Evolutionary conservation across 2,329 filamentous ascomycete genomes (phyloP).

Genomic region (Epichloe sylvatica): DNA sequence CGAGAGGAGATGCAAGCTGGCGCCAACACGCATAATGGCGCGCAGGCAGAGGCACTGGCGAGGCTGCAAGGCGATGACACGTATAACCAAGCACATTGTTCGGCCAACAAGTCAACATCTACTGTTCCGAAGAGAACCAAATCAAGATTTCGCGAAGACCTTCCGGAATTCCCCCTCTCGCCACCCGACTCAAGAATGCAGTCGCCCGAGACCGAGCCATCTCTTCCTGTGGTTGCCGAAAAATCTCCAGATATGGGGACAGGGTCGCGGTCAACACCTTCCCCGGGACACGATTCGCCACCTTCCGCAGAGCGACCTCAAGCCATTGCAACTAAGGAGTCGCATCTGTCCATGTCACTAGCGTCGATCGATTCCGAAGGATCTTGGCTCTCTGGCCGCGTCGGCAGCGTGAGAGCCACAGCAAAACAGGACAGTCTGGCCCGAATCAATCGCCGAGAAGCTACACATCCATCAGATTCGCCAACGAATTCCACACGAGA

Average conservation of each 20-base stretch:
- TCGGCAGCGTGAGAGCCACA: constrained; percentile 33
- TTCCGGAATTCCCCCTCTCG: constrained; percentile 76
- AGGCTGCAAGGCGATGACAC: constrained; percentile 22
- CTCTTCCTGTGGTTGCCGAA: constrained; percentile 21
- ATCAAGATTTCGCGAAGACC: constrained; percentile 83
- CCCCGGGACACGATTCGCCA: constrained; percentile 30
- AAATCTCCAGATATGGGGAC: constrained; percentile 13
- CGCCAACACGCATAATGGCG: constrained; percentile 9
- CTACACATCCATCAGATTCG: constrained; percentile 24
- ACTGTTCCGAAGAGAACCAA: constrained; percentile 60
- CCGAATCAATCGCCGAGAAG: constrained; percentile 18
- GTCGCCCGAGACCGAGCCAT: constrained; percentile 52
- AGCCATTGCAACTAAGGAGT: constrained; percentile 34
- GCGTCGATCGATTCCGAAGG: constrained; percentile 92
- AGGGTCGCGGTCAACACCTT: constrained; percentile 14
- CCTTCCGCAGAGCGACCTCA: constrained; percentile 29
- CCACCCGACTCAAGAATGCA: constrained; percentile 70
- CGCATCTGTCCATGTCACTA: constrained; percentile 67
- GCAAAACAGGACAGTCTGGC: constrained; percentile 29
- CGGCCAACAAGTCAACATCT: constrained; percentile 22
- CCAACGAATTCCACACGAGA: constrained; percentile 41
- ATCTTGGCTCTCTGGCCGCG: constrained; percentile 81
- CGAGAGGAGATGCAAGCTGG: constrained; percentile 61
- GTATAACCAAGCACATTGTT: constrained; percentile 12
- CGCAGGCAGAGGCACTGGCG: constrained; percentile 21